Evolutionary conservation across 192 early-diverging fungal genomes (phyloP).

Genomic region (Coemansia aciculifera): DNA sequence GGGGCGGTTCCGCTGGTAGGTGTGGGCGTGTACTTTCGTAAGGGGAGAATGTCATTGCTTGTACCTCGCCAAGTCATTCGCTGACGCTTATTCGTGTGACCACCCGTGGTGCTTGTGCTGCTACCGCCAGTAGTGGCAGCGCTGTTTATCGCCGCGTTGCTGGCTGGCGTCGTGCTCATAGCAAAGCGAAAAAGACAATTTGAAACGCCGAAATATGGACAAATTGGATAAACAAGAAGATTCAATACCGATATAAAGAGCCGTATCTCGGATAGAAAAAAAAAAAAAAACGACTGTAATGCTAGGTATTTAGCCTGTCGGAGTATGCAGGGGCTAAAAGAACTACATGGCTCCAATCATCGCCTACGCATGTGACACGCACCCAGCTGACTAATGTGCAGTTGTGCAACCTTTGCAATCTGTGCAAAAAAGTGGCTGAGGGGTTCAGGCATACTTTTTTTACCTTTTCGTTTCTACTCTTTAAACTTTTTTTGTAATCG

Average conservation of each 20-base stretch:
- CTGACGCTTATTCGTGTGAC: slow-evolving; percentile 14
- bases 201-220: background rate
- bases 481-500: background rate
- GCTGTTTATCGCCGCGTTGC: slow-evolving; percentile 7
- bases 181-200: background rate
- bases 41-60: slow-evolving; percentile 27
- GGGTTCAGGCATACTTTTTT: background rate
- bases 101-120: background rate
- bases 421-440: background rate
- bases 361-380: slow-evolving; percentile 7
- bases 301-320: background rate
- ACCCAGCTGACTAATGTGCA: slow-evolving; percentile 10
- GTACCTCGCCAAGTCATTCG: slow-evolving; percentile 17
- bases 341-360: background rate
- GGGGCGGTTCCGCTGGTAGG: slow-evolving; percentile 32
- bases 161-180: slow-evolving; percentile 35
- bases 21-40: slow-evolving; percentile 47
- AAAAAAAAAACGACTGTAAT: no score
- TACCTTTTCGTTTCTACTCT: background rate
- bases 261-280: no score
- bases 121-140: background rate
- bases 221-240: no score
- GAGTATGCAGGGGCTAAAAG: slow-evolving; percentile 4
- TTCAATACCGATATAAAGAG: no score
- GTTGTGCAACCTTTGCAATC: background rate